Evolutionary conservation across 2,329 filamentous ascomycete genomes (phyloP).

Genomic region (Neoarthrinium moseri): DNA sequence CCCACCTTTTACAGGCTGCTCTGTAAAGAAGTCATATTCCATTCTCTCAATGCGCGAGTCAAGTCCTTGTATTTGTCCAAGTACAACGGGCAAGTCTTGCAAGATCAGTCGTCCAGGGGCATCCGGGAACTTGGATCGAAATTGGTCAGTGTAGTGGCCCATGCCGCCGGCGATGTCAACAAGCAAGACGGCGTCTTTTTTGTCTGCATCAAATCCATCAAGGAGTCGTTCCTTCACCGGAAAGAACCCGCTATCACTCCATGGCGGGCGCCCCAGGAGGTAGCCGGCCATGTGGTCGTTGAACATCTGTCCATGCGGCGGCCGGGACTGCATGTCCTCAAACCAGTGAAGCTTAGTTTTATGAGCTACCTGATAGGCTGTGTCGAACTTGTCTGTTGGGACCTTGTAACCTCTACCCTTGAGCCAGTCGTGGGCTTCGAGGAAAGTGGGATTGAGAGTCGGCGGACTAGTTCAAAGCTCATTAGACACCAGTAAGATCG

Average conservation of each 20-base stretch:
- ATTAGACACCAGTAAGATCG: too few species aligned
- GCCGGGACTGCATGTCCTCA: conserved; percentile 11
- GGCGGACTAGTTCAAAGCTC: too few species aligned
- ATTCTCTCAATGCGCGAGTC: background rate
- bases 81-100: background rate
- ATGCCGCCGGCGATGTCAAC: conserved; percentile 42
- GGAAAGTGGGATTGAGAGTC: conserved; percentile 7
- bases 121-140: conserved; percentile 33
- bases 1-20: background rate
- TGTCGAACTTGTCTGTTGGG: conserved; percentile 13
- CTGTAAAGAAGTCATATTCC: background rate
- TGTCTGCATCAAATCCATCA: background rate
- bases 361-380: conserved; percentile 16
- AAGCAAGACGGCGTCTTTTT: conserved; percentile 23
- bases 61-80: background rate
- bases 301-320: conserved; percentile 12
- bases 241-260: conserved; percentile 31
- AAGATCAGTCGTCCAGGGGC: background rate
- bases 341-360: conserved; percentile 16
- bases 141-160: conserved; percentile 38
- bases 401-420: conserved; percentile 11
- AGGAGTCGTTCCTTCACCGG: conserved; percentile 30
- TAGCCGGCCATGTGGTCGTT: conserved; percentile 27
- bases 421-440: conserved; percentile 7
- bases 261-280: conserved; percentile 29